phyloP scores from a whole-genome alignment of 768 basidiomycete genomes.

The Rhodosporidiobolus odoratus region DNA sequence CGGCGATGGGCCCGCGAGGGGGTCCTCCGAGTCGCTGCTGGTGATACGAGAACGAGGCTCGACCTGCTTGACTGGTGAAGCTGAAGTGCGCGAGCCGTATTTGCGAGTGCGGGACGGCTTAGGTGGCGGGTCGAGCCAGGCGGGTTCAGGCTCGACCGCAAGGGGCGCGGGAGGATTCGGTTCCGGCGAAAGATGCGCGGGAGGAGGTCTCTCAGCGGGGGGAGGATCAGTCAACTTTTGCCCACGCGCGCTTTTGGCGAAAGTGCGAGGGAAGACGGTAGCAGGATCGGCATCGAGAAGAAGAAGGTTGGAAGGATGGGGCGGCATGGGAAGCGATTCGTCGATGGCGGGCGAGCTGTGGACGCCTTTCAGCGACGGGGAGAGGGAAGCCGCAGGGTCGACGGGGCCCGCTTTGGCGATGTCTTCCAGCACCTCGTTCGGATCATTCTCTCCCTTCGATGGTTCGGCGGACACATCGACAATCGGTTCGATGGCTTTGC shows the following conservation, averaged over 20 bases:
- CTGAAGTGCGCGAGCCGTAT: not conserved
- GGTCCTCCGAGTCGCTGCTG: not conserved
- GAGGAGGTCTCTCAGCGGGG: not conserved
- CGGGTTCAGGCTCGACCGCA: not conserved
- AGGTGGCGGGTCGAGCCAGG: not conserved
- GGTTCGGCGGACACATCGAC: too few species aligned
- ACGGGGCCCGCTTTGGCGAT: too few species aligned
- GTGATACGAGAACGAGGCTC: too few species aligned
- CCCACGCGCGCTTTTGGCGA: not conserved
- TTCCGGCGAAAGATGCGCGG: not conserved
- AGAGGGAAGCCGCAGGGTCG: too few species aligned
- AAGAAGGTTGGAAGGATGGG: not conserved
- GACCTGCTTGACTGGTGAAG: not conserved
- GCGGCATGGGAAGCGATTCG: too few species aligned
- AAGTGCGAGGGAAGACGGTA: not conserved
- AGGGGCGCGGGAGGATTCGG: not conserved
- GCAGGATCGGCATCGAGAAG: not conserved
- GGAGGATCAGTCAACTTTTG: not conserved
- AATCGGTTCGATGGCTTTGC: too few species aligned
- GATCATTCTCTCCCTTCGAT: too few species aligned
- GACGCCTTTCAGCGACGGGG: too few species aligned
- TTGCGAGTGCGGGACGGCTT: not conserved
- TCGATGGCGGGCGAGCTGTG: too few species aligned
- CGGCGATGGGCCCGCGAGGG: too few species aligned
- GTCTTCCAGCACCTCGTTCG: too few species aligned